These are phyloP conservation scores for Neurospora cerealis DNA, from an alignment of 495 filamentous ascomycete species.

Conservation along the genomic window DNA sequence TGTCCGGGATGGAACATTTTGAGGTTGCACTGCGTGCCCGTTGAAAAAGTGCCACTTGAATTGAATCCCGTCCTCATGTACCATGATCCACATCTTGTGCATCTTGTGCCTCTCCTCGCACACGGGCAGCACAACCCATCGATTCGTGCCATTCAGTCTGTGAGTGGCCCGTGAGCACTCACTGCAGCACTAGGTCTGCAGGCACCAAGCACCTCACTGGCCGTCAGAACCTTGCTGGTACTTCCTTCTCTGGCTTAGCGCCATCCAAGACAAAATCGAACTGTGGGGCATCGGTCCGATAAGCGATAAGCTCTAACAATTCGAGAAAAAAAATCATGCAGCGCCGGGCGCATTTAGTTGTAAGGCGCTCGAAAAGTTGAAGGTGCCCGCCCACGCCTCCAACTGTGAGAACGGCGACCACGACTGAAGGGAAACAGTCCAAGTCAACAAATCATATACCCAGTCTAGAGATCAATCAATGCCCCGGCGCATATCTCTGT, in stretches of 20 bases:
- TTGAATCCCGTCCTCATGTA: no score
- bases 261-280: background rate
- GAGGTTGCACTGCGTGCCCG: background rate
- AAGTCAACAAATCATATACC: background rate
- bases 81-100: background rate
- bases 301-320: conserved; percentile 18
- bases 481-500: background rate
- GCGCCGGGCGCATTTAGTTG: background rate
- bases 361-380: background rate
- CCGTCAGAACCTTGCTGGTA: background rate
- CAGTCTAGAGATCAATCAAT: background rate
- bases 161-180: background rate
- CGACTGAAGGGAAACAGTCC: background rate
- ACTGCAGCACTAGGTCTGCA: background rate
- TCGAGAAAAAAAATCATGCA: background rate
- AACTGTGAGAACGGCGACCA: background rate
- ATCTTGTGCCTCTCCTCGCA: background rate
- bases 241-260: background rate
- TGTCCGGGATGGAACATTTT: background rate
- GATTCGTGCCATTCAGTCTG: background rate
- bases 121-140: no score
- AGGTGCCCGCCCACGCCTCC: background rate
- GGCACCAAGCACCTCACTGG: background rate
- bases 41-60: no score
- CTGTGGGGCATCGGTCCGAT: conserved; percentile 5